phyloP scores from a whole-genome alignment of 352 stramenopile species.

The Pythium angustatum region DNA sequence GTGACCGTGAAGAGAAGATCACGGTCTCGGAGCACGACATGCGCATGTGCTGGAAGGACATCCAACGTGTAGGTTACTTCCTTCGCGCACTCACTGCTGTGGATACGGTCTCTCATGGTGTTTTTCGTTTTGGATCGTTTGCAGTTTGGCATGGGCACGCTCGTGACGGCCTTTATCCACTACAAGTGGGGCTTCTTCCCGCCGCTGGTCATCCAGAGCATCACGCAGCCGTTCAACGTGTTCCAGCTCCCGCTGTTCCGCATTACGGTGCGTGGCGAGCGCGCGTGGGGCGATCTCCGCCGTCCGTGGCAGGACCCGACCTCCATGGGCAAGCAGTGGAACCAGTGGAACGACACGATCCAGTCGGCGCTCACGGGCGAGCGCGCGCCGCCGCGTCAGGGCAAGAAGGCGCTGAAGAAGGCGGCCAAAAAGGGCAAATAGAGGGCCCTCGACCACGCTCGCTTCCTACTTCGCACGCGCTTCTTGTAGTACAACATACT shows the following conservation, averaged over 20 bases:
- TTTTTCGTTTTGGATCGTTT: slow-evolving; percentile 1
- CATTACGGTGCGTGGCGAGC: slow-evolving; percentile 59
- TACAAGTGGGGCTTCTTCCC: slow-evolving; percentile 84
- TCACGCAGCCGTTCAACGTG: slow-evolving; percentile 81
- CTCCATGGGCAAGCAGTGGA: slow-evolving; percentile 66
- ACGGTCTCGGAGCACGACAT: slow-evolving; percentile 82
- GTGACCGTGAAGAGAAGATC: slow-evolving; percentile 78
- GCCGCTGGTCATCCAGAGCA: slow-evolving; percentile 75
- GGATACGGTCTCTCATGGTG: background rate
- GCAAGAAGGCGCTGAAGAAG: slow-evolving; percentile 79
- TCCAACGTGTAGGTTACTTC: slow-evolving; percentile 55
- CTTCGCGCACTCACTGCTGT: background rate
- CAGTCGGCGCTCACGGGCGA: slow-evolving; percentile 64
- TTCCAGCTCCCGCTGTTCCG: slow-evolving; percentile 65
- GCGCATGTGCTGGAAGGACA: slow-evolving; percentile 66
- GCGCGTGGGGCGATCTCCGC: slow-evolving; percentile 75
- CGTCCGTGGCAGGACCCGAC: slow-evolving; percentile 71
- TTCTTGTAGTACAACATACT: too few relatives aligned
- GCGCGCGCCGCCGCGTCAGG: slow-evolving; percentile 35
- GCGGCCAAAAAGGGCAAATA: slow-evolving; percentile 59
- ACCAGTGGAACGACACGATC: slow-evolving; percentile 82
- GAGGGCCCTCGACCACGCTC: background rate
- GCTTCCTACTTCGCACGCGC: too few relatives aligned
- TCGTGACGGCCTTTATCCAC: slow-evolving; percentile 72
- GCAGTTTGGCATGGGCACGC: slow-evolving; percentile 63